These are phyloP conservation scores for Salvia hispanica DNA, from an alignment of 257 asterid genomes.

Conservation along the genomic window DNA sequence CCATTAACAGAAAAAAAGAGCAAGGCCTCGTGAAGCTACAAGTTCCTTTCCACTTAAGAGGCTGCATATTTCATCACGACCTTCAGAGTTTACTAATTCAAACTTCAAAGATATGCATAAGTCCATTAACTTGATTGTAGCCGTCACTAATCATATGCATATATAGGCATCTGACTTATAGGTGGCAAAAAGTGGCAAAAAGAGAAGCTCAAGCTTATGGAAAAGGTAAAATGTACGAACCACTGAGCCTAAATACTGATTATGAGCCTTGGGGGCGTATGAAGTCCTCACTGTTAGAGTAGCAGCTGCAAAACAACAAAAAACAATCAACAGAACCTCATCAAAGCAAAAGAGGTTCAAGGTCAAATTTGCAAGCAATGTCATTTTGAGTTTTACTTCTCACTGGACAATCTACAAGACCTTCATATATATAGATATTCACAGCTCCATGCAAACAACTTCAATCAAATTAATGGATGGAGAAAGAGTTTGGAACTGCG, in stretches of 20 bases:
- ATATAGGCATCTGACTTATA: conserved; percentile 1
- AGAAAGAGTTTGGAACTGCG: neutral
- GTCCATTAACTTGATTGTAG: neutral
- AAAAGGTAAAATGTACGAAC: conserved; percentile 36
- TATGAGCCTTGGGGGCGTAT: conserved; percentile 33
- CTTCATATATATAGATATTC: conserved; percentile 3
- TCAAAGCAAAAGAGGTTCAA: neutral
- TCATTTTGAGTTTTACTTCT: neutral
- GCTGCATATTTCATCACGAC: neutral
- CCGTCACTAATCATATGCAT: neutral
- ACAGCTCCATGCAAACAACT: neutral
- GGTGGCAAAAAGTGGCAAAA: conserved; percentile 1
- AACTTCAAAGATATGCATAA: conserved; percentile 23
- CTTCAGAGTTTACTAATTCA: conserved; percentile 6
- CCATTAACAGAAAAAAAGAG: conserved; percentile 4
- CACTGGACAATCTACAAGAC: neutral
- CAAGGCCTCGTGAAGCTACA: conserved; percentile 20
- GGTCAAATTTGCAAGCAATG: neutral
- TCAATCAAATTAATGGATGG: neutral
- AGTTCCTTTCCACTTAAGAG: neutral
- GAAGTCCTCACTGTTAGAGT: conserved; percentile 37
- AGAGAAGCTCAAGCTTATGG: conserved; percentile 17
- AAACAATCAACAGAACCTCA: conserved; percentile 7
- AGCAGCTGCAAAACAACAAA: conserved; percentile 46
- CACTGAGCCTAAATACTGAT: conserved; percentile 35